Conservation (phyloP, 176 grass and related monocot genomes). For the Triticum dicoccoides region DNA sequence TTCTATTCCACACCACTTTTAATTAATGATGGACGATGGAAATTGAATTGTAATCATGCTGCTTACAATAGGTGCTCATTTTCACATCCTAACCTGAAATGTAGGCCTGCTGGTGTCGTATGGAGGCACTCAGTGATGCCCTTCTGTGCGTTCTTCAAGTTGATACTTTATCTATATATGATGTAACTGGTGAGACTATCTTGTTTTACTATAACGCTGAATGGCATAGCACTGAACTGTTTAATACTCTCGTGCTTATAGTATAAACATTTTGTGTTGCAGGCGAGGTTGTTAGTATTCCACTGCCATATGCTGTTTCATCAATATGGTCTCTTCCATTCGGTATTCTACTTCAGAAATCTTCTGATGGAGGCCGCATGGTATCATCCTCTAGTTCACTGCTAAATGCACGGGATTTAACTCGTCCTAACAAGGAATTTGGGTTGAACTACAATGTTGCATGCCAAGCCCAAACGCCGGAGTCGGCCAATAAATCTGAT, state of each 20-base stretch:
- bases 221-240: not conserved
- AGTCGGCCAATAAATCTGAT: conserved; percentile 52
- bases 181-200: conserved; percentile 53
- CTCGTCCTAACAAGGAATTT: conserved; percentile 74
- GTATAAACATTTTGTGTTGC: conserved; percentile 27
- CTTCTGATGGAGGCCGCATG: conserved; percentile 59
- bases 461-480: conserved; percentile 42
- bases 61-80: conserved; percentile 20
- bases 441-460: conserved; percentile 50
- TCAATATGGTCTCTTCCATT: conserved; percentile 85
- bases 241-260: conserved; percentile 15
- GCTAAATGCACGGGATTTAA: conserved; percentile 64
- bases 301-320: conserved; percentile 73
- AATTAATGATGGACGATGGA: not conserved
- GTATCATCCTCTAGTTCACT: conserved; percentile 64
- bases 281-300: conserved; percentile 79
- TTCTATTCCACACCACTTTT: not conserved
- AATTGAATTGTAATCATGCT: conserved; percentile 5
- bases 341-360: conserved; percentile 84
- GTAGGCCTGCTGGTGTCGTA: conserved; percentile 89
- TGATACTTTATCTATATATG: conserved; percentile 85
- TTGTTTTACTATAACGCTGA: conserved; percentile 4
- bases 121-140: conserved; percentile 71
- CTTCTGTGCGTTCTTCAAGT: conserved; percentile 88
- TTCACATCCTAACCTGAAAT: conserved; percentile 29